Conservation (phyloP, 441 rosid genomes). For the Arabidopsis hybrid region DNA sequence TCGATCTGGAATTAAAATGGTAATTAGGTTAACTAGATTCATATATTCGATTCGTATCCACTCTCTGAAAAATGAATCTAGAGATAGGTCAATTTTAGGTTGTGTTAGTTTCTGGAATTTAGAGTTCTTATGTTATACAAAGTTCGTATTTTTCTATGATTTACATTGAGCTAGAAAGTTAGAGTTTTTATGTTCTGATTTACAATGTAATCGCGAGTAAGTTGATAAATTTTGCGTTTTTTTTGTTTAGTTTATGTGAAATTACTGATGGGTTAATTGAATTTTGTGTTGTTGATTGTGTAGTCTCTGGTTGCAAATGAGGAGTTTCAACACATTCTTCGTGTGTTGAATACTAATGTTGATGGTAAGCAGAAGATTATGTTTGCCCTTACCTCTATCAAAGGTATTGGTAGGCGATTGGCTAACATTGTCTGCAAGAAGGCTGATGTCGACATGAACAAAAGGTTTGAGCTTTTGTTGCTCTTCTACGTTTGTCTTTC, state of each 20-base stretch:
- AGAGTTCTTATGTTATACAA: background rate
- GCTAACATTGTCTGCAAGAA: slow-evolving; percentile 95
- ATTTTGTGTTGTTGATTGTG: slow-evolving; percentile 9
- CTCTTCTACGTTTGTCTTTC: background rate
- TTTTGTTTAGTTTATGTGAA: background rate
- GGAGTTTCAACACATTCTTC: slow-evolving; percentile 90
- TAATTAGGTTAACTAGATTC: background rate
- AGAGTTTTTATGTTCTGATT: background rate
- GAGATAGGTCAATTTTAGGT: background rate
- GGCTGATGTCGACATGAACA: slow-evolving; percentile 93
- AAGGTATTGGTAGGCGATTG: slow-evolving; percentile 90
- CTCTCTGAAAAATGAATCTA: background rate
- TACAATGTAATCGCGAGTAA: background rate
- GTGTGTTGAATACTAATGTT: slow-evolving; percentile 88
- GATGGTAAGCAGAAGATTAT: slow-evolving; percentile 93
- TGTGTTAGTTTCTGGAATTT: slow-evolving; percentile 7
- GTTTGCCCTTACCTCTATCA: slow-evolving; percentile 92
- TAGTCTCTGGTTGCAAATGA: slow-evolving; percentile 85
- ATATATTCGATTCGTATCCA: background rate
- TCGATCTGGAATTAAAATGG: background rate
- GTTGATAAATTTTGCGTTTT: background rate
- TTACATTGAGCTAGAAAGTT: background rate
- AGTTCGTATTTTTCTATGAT: background rate
- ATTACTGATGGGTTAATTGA: background rate
- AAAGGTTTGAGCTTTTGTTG: slow-evolving; percentile 52